Evolutionary conservation across 768 basidiomycete genomes (phyloP), one percentile per base, ranked within the genome.

Genomic region (Trichaptum fuscoviolaceum): DNA sequence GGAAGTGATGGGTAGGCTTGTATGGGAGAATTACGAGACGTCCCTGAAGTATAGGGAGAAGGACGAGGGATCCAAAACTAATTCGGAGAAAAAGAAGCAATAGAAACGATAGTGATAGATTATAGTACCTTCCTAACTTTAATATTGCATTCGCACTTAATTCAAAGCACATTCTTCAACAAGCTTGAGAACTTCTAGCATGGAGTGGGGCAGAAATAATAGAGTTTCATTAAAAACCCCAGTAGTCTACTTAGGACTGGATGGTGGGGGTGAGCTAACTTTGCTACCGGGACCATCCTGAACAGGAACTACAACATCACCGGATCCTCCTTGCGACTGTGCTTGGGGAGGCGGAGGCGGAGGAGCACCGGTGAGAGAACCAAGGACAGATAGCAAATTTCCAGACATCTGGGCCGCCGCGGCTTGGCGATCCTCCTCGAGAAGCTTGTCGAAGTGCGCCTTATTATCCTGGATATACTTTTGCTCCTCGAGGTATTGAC

Each of bases 11-110:
- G 92, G 91, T 5, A 77, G 88, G 69, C 73, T 85, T 26, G 84
- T 93, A 1, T 93, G 92, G 92, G 92, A 93, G 77, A 82, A 81
- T 61, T 89, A 89, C 70, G 92, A 93, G 75, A 77, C 69, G 35
- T 84, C 82, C 35, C 74, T 93, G 71, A 90, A 87, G 75, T 75
- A 75, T 42, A 92, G 91, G 91, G 89, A 91, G 70, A 77, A 76
- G 8, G 23, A 17, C 23, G 15, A 17, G 12, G 59, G 25, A 12
- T 25, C 23, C 15, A 20, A 2, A 20, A 2, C 42, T 52, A 20
- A 2, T 52, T 52, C 42, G 42, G 42, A 52, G 42, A 52, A 52
- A 52, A 52, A 52, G 20, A 12, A 52, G 15, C 42, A 5, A 5
- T 52, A 52, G 42, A 30, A n/a, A 30, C 10, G 42, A 52, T 52